phyloP scores from a whole-genome alignment of 208 protist species.

The Leishmania aethiopica region DNA sequence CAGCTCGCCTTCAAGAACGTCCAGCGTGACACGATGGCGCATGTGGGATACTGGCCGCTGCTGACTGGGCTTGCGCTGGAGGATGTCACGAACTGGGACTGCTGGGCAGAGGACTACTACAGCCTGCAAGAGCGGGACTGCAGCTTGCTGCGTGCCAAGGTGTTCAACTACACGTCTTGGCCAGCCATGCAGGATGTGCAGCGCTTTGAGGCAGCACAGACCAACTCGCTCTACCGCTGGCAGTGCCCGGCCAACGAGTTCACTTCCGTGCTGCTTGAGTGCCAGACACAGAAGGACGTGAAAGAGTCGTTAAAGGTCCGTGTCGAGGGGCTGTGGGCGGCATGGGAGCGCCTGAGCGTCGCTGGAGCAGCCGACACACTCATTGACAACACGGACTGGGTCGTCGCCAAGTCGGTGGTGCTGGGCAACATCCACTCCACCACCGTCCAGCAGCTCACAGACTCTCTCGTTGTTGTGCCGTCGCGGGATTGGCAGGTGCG shows the following conservation, averaged over 20 bases:
- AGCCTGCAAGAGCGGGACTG: constrained; percentile 58
- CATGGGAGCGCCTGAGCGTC: constrained; percentile 28
- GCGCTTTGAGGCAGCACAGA: constrained; percentile 64
- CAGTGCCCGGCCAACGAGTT: constrained; percentile 50
- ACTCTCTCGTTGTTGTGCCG: constrained; percentile 57
- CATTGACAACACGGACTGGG: constrained; percentile 83
- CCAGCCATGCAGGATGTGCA: constrained; percentile 82
- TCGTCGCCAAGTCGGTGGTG: constrained; percentile 60
- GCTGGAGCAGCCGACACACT: constrained; percentile 23
- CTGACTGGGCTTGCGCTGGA: constrained; percentile 54
- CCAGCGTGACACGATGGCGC: constrained; percentile 90
- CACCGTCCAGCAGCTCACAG: constrained; percentile 53
- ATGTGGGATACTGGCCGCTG: constrained; percentile 86
- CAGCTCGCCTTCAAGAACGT: constrained; percentile 86
- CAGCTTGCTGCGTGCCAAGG: constrained; percentile 78
- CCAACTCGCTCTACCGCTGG: constrained; percentile 60
- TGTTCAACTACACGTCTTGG: constrained; percentile 83
- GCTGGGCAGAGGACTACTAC: constrained; percentile 59
- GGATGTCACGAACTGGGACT: constrained; percentile 63
- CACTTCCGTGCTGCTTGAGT: constrained; percentile 45
- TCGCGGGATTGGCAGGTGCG: constrained; percentile 36
- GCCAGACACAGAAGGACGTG: constrained; percentile 85
- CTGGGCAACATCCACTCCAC: constrained; percentile 76
- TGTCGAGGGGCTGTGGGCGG: constrained; percentile 32
- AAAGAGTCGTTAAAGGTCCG: constrained; percentile 46